Conservation (phyloP, 179 eudicot genomes). For the Beta lomatogona region DNA sequence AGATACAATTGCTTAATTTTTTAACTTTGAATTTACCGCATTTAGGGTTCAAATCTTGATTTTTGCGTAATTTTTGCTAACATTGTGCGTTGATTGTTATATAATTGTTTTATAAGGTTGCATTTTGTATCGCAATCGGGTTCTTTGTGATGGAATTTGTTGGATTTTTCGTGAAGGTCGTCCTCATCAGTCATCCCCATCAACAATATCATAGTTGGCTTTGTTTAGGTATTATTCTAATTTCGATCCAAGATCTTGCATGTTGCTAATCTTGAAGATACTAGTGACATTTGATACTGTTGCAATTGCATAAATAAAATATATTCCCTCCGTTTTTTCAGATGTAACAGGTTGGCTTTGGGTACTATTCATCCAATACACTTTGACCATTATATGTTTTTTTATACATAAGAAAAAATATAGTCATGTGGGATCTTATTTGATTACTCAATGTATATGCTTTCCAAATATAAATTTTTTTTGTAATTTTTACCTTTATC, state of each 20-base stretch:
- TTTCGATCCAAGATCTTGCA: not conserved
- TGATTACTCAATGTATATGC: no score
- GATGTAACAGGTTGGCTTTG: no score
- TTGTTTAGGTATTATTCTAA: constrained; percentile 32
- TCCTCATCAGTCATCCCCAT: constrained; percentile 69
- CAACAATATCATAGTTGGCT: constrained; percentile 66
- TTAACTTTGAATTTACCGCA: not conserved
- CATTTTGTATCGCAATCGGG: constrained; percentile 29
- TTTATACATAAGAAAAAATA: no score
- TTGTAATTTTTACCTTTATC: no score
- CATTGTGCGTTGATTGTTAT: not conserved
- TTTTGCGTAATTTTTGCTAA: not conserved
- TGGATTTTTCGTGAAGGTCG: constrained; percentile 63
- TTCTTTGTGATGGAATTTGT: constrained; percentile 71
- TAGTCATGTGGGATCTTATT: no score
- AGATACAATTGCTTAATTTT: constrained; percentile 18
- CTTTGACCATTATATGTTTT: no score
- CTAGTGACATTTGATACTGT: not conserved
- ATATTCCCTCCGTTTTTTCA: no score
- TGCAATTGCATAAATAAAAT: not conserved
- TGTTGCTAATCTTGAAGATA: not conserved
- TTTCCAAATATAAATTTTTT: no score
- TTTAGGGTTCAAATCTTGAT: not conserved
- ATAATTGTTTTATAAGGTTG: constrained; percentile 21
- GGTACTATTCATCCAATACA: no score